Evolutionary conservation across 306 rosid species (phyloP).

Genomic region (Rubus idaeus): DNA sequence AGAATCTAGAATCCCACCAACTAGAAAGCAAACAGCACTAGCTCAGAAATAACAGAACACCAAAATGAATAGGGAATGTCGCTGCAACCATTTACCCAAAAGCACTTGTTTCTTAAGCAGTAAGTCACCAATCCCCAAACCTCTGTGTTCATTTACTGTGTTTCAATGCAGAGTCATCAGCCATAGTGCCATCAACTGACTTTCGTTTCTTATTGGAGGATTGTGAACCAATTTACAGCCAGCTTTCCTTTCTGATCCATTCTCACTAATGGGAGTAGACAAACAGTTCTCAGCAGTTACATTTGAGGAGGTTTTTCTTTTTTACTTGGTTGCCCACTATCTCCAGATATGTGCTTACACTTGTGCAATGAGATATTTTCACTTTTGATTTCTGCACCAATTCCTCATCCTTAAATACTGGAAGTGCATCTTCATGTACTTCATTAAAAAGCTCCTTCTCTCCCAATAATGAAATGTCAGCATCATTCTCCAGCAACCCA

Average conservation of each 20-base stretch:
- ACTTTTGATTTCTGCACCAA: slow-evolving; percentile 13
- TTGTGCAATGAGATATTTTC: slow-evolving; percentile 25
- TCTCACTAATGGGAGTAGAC: slow-evolving; percentile 24
- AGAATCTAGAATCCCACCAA: too few relatives aligned
- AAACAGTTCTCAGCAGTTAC: slow-evolving; percentile 38
- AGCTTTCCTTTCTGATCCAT: slow-evolving; percentile 27
- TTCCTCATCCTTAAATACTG: not conserved
- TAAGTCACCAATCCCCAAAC: too few relatives aligned
- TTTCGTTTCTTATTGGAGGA: slow-evolving; percentile 41
- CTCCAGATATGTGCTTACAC: slow-evolving; percentile 28
- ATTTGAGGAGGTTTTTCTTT: slow-evolving; percentile 41
- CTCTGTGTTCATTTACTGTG: not conserved
- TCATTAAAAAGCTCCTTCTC: slow-evolving; percentile 33
- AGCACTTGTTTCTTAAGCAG: too few relatives aligned
- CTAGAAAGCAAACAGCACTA: too few relatives aligned
- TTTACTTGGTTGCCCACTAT: slow-evolving; percentile 18
- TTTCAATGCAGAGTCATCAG: slow-evolving; percentile 27
- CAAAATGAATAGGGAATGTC: too few relatives aligned
- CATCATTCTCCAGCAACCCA: slow-evolving; percentile 44
- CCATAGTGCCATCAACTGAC: slow-evolving; percentile 11
- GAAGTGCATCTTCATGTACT: slow-evolving; percentile 23
- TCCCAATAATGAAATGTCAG: slow-evolving; percentile 24
- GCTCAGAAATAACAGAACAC: too few relatives aligned
- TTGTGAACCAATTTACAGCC: slow-evolving; percentile 13
- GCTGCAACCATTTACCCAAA: too few relatives aligned